Evolutionary conservation across 1,139 yeast species (phyloP).

Genomic region (Blastobotrys illinoisensis): DNA sequence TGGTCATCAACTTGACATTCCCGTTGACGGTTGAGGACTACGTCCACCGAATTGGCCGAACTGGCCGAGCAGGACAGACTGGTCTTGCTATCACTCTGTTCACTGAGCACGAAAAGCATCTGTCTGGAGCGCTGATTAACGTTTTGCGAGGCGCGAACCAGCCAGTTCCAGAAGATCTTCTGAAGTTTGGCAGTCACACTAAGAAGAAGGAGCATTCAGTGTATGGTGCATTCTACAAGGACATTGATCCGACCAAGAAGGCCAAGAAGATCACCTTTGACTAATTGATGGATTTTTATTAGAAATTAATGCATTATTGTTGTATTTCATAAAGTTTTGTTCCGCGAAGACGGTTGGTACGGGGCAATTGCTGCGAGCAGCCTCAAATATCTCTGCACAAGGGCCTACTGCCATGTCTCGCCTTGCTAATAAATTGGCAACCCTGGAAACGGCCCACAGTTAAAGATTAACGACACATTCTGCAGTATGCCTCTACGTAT

Average conservation of each 20-base stretch:
- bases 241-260: conserved; percentile 79
- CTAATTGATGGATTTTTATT: conserved; percentile 9
- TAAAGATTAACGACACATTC: no score
- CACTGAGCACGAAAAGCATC: conserved; percentile 95
- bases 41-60: conserved; percentile 96
- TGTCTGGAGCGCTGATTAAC: conserved; percentile 91
- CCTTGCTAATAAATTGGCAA: no score
- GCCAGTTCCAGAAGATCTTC: conserved; percentile 91
- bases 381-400: not conserved
- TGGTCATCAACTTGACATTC: conserved; percentile 92
- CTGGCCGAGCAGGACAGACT: conserved; percentile 96
- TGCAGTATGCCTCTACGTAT: no score
- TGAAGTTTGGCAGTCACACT: conserved; percentile 95
- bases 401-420: no score
- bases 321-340: not conserved
- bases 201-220: conserved; percentile 95
- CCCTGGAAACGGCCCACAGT: no score
- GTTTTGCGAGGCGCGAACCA: conserved; percentile 91
- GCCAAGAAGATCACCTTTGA: conserved; percentile 86
- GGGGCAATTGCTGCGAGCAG: no score
- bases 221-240: conserved; percentile 93
- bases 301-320: not conserved
- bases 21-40: conserved; percentile 97
- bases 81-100: conserved; percentile 94
- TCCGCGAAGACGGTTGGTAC: not conserved